Evolutionary conservation across 2,329 filamentous ascomycete genomes (phyloP), one percentile per base, ranked within the genome.

Genomic region (Setomelanomma holmii): DNA sequence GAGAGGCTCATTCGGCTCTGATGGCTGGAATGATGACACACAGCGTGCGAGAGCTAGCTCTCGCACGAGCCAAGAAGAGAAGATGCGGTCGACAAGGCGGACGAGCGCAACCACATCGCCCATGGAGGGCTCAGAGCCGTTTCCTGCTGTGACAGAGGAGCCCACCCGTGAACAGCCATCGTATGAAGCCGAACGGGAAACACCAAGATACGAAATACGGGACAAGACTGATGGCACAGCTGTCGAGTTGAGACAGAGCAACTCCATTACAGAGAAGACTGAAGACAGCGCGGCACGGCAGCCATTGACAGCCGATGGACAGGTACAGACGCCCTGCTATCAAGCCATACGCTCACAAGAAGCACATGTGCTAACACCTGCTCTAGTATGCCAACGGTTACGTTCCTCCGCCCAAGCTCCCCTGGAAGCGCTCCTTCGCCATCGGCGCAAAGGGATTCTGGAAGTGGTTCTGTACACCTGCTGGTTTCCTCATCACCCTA

Each of bases 401-500:
- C 58, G 56, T 73, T 19, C 72, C 75, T 22, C 78, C 77, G 5
- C 76, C 77, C 1, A 76, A 78, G 49, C 61, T 79, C 2, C 78
- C 85, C 0, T 85, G 83, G 78, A 81, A 77, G 30, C 82, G 86
- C 51, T 83, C 86, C 1, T 83, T 84, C 1, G 76, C 73, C 17
- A 84, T 86, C 45, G 84, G 82, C 1, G 67, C 86, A 11, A 77
- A 80, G 22, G 82, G 84, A 0, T 90, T 89, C 67, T 88, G 86
- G 85, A 82, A 84, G 45, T 96, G 91, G 78, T 84, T 89, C 63
- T 78, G 84, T 33, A 96, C 90, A 0, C 89, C 89, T 0, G 74
- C 89, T 48, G 91, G 91, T 2, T 91, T 95, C 69, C 78, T 90
- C 47, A 84, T 93, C 35, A 89, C 87, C 2, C 72, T 96, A 5